Conservation (phyloP, 768 basidiomycete species). For the Termitomyces sp. region DNA sequence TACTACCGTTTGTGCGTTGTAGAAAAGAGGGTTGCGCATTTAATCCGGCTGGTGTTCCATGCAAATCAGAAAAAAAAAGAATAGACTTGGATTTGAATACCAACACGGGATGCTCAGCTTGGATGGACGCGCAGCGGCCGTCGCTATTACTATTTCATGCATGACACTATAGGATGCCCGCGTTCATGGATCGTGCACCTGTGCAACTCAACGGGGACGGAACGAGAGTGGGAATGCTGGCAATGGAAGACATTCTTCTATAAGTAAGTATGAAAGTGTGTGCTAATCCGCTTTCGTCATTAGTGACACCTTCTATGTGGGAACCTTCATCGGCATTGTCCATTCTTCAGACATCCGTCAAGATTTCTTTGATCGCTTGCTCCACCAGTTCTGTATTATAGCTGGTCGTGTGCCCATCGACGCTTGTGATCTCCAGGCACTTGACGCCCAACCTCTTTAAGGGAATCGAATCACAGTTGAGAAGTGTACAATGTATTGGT, state of each 20-base stretch:
- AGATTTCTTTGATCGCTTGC: slow-evolving; percentile 34
- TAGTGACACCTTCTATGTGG: slow-evolving; percentile 7
- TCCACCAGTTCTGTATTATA: slow-evolving; percentile 48
- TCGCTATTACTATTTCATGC: neutral
- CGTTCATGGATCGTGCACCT: neutral
- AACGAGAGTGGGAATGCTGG: neutral
- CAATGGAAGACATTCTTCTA: neutral
- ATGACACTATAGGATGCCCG: neutral
- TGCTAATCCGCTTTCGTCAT: slow-evolving; percentile 10
- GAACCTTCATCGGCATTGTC: slow-evolving; percentile 4
- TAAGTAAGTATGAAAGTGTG: slow-evolving; percentile 11
- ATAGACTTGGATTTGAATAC: slow-evolving; percentile 1
- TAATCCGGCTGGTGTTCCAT: neutral
- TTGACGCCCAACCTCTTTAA: slow-evolving; percentile 55
- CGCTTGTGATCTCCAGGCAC: slow-evolving; percentile 46
- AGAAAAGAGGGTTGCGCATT: neutral
- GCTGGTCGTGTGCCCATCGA: slow-evolving; percentile 16
- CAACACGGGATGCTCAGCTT: neutral
- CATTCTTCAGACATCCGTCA: slow-evolving; percentile 9
- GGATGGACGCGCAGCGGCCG: neutral
- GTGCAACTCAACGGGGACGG: neutral
- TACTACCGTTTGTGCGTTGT: slow-evolving; percentile 1
- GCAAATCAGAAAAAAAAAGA: neutral
- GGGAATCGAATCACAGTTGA: slow-evolving; percentile 6
- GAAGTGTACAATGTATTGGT: slow-evolving; percentile 1